Evolutionary conservation across 495 filamentous ascomycete species (phyloP).

Genomic region (Aspergillus bridgeri): DNA sequence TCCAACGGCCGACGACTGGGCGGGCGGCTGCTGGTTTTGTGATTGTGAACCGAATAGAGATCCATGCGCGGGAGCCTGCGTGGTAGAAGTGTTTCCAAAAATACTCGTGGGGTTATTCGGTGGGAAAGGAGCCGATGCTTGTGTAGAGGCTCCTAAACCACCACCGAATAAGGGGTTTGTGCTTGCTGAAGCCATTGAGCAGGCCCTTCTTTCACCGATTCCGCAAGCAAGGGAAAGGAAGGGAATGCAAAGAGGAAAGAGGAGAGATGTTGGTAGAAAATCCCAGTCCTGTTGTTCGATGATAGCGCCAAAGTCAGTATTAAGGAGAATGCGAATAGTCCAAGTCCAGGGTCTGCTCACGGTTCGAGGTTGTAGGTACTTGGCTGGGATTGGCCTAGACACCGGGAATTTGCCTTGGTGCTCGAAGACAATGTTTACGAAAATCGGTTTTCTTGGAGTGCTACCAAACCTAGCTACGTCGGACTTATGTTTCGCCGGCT

Average conservation of each 20-base stretch:
- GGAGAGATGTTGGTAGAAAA: background rate
- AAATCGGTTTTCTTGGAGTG: slow-evolving; percentile 6
- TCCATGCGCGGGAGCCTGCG: slow-evolving; percentile 24
- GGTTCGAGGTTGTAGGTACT: background rate
- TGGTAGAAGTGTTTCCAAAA: slow-evolving; percentile 24
- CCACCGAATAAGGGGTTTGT: slow-evolving; percentile 35
- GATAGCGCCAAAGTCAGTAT: background rate
- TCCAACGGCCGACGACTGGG: slow-evolving; percentile 31
- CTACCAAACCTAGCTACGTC: slow-evolving; percentile 5
- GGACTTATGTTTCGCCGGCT: slow-evolving; percentile 19
- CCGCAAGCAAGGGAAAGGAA: background rate
- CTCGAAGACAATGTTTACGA: background rate
- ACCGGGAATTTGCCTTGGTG: background rate
- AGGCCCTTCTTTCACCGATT: slow-evolving; percentile 3
- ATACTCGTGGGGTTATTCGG: slow-evolving; percentile 30
- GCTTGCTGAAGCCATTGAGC: slow-evolving; percentile 24
- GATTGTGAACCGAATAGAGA: slow-evolving; percentile 31
- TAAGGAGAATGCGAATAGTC: background rate
- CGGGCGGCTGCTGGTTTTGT: slow-evolving; percentile 34
- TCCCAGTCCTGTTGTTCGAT: background rate
- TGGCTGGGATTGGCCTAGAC: background rate
- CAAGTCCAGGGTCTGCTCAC: background rate
- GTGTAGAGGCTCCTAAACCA: slow-evolving; percentile 29
- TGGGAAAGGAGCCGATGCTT: slow-evolving; percentile 33
- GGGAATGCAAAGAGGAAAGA: background rate